Conservation (phyloP, 345 rosid genomes). For the Ceriops zippeliana region DNA sequence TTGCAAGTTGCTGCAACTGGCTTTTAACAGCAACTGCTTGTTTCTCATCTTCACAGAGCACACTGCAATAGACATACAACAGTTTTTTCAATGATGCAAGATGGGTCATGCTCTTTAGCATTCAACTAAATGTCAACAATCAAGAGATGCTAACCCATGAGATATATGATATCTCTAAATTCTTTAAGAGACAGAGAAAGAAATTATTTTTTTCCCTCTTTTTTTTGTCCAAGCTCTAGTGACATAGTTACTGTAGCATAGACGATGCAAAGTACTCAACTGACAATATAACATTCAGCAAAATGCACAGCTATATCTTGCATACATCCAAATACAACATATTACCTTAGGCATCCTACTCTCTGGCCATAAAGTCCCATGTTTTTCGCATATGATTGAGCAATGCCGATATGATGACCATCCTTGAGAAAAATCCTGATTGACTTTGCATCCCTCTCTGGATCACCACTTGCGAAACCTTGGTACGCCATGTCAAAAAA, state of each 20-base stretch:
- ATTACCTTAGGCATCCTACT: conserved; percentile 94
- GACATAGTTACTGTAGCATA: not conserved
- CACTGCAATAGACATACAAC: conserved; percentile 37
- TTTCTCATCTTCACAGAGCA: conserved; percentile 77
- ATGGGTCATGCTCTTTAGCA: not conserved
- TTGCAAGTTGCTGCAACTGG: conserved; percentile 94
- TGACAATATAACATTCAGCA: not conserved
- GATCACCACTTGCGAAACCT: conserved; percentile 98
- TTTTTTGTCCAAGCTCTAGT: not conserved
- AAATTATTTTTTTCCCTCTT: not conserved
- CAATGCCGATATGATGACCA: conserved; percentile 82
- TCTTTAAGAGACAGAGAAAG: too few species aligned
- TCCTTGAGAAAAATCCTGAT: conserved; percentile 92
- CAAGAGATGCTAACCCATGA: too few species aligned
- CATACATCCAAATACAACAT: not conserved
- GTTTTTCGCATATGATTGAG: conserved; percentile 95
- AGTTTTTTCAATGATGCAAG: not conserved
- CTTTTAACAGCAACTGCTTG: conserved; percentile 84
- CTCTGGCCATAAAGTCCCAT: conserved; percentile 99
- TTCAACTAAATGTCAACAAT: not conserved
- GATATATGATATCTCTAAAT: too few species aligned
- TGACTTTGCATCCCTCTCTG: conserved; percentile 88
- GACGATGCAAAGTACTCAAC: not conserved
- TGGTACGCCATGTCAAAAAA: conserved; percentile 99
- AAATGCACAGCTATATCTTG: not conserved